Conservation (phyloP, 1,284 basidiomycete species). For the Cryptococcus wingfieldii region DNA sequence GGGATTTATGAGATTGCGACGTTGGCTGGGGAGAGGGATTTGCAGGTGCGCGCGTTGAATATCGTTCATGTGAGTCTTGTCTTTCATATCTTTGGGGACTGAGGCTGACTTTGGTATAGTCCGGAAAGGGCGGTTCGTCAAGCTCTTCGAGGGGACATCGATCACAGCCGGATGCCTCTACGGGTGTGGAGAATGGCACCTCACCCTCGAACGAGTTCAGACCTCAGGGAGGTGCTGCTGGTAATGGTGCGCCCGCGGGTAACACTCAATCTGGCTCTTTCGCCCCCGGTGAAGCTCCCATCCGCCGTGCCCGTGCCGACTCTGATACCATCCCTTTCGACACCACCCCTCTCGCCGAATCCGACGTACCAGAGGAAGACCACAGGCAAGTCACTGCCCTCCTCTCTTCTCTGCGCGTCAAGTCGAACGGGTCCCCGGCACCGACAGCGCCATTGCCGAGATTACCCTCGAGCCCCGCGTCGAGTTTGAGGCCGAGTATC, state of each 20-base stretch:
- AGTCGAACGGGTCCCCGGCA: too few species aligned
- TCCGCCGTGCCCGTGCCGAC: slow-evolving; percentile 22
- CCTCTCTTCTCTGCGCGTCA: slow-evolving; percentile 13
- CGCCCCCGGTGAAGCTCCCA: slow-evolving; percentile 8
- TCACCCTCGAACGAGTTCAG: neutral
- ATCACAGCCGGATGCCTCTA: slow-evolving; percentile 18
- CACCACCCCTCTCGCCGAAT: neutral
- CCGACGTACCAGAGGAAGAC: neutral
- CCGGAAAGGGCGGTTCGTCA: slow-evolving; percentile 17
- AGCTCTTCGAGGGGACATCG: slow-evolving; percentile 12
- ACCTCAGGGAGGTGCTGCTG: slow-evolving; percentile 1
- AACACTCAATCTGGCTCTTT: neutral
- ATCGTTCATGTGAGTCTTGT: slow-evolving; percentile 62
- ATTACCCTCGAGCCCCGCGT: neutral
- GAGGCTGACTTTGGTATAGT: slow-evolving; percentile 1
- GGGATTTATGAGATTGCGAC: slow-evolving; percentile 92
- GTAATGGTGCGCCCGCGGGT: slow-evolving; percentile 1
- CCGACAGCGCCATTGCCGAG: too few species aligned
- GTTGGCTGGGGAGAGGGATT: slow-evolving; percentile 75
- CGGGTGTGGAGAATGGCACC: slow-evolving; percentile 7
- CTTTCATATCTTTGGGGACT: neutral
- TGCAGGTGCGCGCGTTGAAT: slow-evolving; percentile 79
- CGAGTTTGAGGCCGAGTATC: neutral
- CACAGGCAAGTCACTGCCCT: slow-evolving; percentile 14
- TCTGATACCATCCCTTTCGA: slow-evolving; percentile 18